phyloP scores from a whole-genome alignment of 23 red algal genomes.

The Chondrus crispus region DNA sequence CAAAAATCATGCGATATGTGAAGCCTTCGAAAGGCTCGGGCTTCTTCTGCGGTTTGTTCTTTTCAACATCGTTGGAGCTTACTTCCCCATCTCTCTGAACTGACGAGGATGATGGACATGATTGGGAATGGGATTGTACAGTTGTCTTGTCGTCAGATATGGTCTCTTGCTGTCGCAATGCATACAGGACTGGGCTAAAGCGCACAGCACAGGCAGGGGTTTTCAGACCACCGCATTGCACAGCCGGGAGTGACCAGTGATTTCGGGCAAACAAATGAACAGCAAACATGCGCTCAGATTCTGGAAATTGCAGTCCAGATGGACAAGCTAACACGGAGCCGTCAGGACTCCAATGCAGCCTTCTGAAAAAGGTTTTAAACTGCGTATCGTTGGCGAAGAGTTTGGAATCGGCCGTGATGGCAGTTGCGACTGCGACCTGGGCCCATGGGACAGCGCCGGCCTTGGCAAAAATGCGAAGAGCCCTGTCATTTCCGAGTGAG shows the following conservation, averaged over 20 bases:
- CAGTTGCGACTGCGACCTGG: conserved; percentile 24
- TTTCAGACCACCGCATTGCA: conserved; percentile 65
- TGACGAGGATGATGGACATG: background rate
- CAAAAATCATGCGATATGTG: conserved; percentile 80
- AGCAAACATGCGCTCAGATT: conserved; percentile 18
- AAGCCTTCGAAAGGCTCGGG: conserved; percentile 7
- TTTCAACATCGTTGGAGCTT: background rate
- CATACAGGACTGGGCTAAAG: conserved; percentile 69
- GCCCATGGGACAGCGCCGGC: conserved; percentile 23
- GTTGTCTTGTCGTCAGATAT: background rate
- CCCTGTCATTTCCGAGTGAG: conserved; percentile 71
- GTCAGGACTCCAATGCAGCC: conserved; percentile 86
- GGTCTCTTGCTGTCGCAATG: background rate
- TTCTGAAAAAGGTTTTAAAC: conserved; percentile 78
- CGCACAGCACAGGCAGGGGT: conserved; percentile 46
- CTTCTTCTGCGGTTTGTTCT: background rate
- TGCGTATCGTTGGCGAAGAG: conserved; percentile 64
- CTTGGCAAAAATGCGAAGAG: conserved; percentile 63
- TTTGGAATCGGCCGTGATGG: conserved; percentile 9
- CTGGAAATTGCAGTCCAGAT: conserved; percentile 50
- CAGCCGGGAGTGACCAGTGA: conserved; percentile 53
- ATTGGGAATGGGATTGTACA: background rate
- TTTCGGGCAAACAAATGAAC: conserved; percentile 86
- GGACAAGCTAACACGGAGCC: conserved; percentile 82
- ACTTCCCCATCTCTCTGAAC: background rate